These are phyloP conservation scores for Hypoxylon fragiforme DNA, from an alignment of 495 filamentous ascomycete species.

Conservation along the genomic window DNA sequence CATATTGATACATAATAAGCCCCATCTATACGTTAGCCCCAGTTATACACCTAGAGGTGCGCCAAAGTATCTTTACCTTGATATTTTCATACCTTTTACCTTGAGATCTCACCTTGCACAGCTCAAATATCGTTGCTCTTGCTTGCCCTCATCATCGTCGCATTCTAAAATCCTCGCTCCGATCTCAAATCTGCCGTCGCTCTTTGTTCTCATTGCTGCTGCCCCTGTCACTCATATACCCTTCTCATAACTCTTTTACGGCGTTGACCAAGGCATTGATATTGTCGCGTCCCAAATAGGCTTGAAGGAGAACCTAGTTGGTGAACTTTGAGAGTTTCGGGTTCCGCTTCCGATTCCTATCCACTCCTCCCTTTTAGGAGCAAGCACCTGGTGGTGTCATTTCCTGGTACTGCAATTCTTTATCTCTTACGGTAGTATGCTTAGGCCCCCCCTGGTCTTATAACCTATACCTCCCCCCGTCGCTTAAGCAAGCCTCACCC, in stretches of 20 bases:
- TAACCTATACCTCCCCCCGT: conserved; percentile 45
- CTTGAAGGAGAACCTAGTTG: conserved; percentile 41
- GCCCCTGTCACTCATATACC: conserved; percentile 27
- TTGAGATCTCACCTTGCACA: conserved; percentile 35
- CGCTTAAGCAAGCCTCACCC: conserved; percentile 49
- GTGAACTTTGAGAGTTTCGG: conserved; percentile 48
- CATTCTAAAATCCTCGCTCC: conserved; percentile 34
- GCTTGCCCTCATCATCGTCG: conserved; percentile 24
- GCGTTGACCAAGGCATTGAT: conserved; percentile 21
- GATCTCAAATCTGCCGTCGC: conserved; percentile 40
- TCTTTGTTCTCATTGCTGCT: conserved; percentile 36
- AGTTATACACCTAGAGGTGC: conserved; percentile 28
- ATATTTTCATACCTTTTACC: conserved; percentile 42
- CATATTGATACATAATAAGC: conserved; percentile 28
- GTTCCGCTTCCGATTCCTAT: conserved; percentile 49
- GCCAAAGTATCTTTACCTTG: conserved; percentile 40
- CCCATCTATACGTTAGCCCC: conserved; percentile 25
- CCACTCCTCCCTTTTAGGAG: conserved; percentile 46
- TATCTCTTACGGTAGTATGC: conserved; percentile 37
- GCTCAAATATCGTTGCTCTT: conserved; percentile 33
- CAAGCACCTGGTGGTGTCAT: conserved; percentile 38
- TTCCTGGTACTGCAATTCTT: conserved; percentile 42
- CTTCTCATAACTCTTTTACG: conserved; percentile 29
- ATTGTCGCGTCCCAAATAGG: conserved; percentile 29
- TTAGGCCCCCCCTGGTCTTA: conserved; percentile 44